These are phyloP conservation scores for Dothideomycetidae sp. DNA, from an alignment of 2,329 filamentous ascomycete genomes.

Conservation along the genomic window DNA sequence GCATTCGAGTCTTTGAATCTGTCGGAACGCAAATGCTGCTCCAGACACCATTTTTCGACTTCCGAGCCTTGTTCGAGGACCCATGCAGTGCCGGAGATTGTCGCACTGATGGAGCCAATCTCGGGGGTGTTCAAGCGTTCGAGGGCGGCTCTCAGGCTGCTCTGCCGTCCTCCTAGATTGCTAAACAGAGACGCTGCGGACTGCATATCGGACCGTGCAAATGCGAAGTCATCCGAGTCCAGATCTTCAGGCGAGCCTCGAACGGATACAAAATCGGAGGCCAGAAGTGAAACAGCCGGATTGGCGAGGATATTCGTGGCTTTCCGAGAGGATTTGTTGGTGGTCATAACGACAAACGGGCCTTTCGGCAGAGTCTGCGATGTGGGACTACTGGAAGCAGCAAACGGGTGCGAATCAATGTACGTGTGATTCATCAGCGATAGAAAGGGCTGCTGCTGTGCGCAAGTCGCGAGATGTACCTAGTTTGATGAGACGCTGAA, in stretches of 20 bases:
- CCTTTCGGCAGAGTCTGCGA: constrained; percentile 28
- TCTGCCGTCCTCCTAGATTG: constrained; percentile 32
- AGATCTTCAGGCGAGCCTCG: constrained; percentile 59
- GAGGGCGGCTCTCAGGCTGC: constrained; percentile 67
- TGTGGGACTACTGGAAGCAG: constrained; percentile 42
- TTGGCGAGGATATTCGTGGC: constrained; percentile 71
- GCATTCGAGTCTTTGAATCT: too few relatives aligned
- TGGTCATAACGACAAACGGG: constrained; percentile 76
- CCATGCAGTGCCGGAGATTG: constrained; percentile 76
- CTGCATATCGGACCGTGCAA: constrained; percentile 3
- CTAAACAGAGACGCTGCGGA: constrained; percentile 20
- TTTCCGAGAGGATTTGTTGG: constrained; percentile 64
- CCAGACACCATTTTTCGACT: constrained; percentile 72
- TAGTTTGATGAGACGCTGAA: constrained; percentile 25
- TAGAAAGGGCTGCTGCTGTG: constrained; percentile 71
- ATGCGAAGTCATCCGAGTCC: constrained; percentile 32
- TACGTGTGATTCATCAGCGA: constrained; percentile 99
- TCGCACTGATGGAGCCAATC: constrained; percentile 77
- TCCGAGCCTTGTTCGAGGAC: constrained; percentile 60
- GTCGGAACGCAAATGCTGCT: constrained; percentile 80
- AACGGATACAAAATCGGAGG: constrained; percentile 96
- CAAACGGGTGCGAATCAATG: constrained; percentile 42
- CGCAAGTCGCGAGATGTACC: constrained; percentile 91
- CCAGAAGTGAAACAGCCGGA: constrained; percentile 79
- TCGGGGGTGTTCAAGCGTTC: constrained; percentile 84